Base-by-base conservation (phyloP, 257 asterid genomes). In the Catharanthus roseus region DNA sequence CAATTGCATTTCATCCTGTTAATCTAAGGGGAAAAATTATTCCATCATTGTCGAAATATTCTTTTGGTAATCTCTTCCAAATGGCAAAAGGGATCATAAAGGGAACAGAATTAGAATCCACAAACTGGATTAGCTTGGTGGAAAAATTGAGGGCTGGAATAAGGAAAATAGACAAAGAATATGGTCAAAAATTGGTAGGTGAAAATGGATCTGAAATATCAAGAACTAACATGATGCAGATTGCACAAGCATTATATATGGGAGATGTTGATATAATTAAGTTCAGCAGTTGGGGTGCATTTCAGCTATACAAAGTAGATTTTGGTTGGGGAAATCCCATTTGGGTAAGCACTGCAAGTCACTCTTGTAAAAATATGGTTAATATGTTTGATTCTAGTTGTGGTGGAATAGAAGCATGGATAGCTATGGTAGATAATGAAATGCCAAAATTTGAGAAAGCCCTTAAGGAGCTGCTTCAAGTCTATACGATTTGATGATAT, bases 301-400 rank as follows among this genome's bases (percentile, higher is more conserved):
- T 89, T 42, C 70, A 77, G 0, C 45, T 86, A 3, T 69, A 79
- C 38, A 80, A 70, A 19, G 82, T 83, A 0, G 86, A 87, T 78
- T 86, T 86, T 36, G 92, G 92, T 44, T 87, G 92, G 93, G 92
- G 93, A 33, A 78, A 47, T 75, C 83, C 96, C 21, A 74, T n/a
- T 49, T 85, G 83, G 86, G 76, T 84, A 28, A 77, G 77, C 31
- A 69, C 73, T 9, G 82, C 78, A 0, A 67, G 82, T 26, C 67
- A 54, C 42, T 49, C 78, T n/a, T 1, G 45, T 34, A 79, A 69
- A 42, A 65, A 82, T 47, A 26, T 18, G 0, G 65, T 74, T 33
- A 26, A 57, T 15, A 51, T 82, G 5, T 50, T 77, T 33, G 82
- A 82, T 68, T 76, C 82, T 10, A 69, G 49, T 75, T 66, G n/a